Base-by-base conservation (phyloP, 805 yeast species). In the Starmerella bombicola region DNA sequence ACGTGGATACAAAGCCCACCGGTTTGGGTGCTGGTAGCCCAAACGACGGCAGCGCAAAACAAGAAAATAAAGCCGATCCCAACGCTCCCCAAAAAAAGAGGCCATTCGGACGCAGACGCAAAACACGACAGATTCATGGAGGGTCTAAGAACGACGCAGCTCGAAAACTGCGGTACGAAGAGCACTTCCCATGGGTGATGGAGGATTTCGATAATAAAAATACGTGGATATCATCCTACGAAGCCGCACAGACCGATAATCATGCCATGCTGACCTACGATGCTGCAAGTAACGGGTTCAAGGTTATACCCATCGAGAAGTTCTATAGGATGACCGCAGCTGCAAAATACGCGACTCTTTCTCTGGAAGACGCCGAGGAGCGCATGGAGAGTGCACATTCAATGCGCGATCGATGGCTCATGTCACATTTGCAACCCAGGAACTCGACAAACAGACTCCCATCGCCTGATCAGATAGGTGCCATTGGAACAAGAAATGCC, bases 171-270 rank as follows among this genome's bases (percentile, higher is more conserved):
- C 70, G 97, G 56, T 91, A 88, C 57, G 98, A 91, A 63, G 98
- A 91, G 62, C 83, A 79, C 59, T 88, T 82, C 54, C 98, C 98
- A 0, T 91, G 98, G 98, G 94, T 91, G 15, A 66, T 91, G 69
- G 98, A 91, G 63, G 98, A 91, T 62, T 88, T 81, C 59, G 95
- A 85, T 55, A 95, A 94, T 34, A 71, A 74, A 46, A 88, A 91
- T 57, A 88, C 93, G 0, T 91, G 83, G 80, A 96, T 86, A 16
- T 95, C 97, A 28, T 80, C 78, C 52, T 91, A 83, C 62, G 98
- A 91, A 64, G 97, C 96, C 1, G 79, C 78, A 25, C 82, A 81
- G 34, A 73, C 85, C 16, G 95, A 84, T 50, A 68, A 81, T n/a
- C 83, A 82, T 48, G 94, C 83, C 8, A 64, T 88, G 35, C 70